Evolutionary conservation across 371 early-diverging fungal species (phyloP).

Genomic region (Rhizopus delemar): DNA sequence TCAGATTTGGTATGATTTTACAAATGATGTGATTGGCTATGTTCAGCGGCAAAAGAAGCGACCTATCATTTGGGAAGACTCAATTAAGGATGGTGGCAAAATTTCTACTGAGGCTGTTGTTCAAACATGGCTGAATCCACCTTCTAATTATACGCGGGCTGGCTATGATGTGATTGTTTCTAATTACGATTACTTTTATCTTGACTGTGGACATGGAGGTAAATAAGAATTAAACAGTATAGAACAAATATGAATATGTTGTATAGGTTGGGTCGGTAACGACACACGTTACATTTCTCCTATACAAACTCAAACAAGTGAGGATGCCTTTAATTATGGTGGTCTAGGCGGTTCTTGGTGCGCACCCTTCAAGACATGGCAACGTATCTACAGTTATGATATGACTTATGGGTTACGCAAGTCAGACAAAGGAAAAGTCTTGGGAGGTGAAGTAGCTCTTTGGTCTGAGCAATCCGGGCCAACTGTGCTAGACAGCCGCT

Average conservation of each 20-base stretch:
- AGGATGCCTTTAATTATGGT: slow-evolving; percentile 41
- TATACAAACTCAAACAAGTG: slow-evolving; percentile 34
- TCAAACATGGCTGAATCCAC: slow-evolving; percentile 60
- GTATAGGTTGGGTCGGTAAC: slow-evolving; percentile 43
- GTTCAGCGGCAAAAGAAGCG: slow-evolving; percentile 37
- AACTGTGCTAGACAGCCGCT: slow-evolving; percentile 56
- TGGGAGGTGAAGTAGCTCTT: slow-evolving; percentile 57
- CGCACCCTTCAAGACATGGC: slow-evolving; percentile 67
- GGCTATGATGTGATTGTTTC: slow-evolving; percentile 65
- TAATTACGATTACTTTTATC: slow-evolving; percentile 64
- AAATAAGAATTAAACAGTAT: slow-evolving; percentile 15
- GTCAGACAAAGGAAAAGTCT: slow-evolving; percentile 43
- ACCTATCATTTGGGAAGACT: slow-evolving; percentile 53
- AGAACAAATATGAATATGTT: neutral
- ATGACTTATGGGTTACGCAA: slow-evolving; percentile 57
- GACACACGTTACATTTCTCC: slow-evolving; percentile 43
- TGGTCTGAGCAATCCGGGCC: slow-evolving; percentile 79
- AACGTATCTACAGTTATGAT: slow-evolving; percentile 76
- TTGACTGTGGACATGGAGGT: slow-evolving; percentile 72
- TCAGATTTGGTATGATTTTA: slow-evolving; percentile 39
- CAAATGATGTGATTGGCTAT: slow-evolving; percentile 30
- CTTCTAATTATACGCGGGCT: slow-evolving; percentile 41
- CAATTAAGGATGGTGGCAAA: slow-evolving; percentile 28
- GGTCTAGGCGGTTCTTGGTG: slow-evolving; percentile 76
- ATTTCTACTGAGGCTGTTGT: slow-evolving; percentile 49